Base-by-base conservation (phyloP, 73 alveolate species). In the Stentor roeselii region DNA sequence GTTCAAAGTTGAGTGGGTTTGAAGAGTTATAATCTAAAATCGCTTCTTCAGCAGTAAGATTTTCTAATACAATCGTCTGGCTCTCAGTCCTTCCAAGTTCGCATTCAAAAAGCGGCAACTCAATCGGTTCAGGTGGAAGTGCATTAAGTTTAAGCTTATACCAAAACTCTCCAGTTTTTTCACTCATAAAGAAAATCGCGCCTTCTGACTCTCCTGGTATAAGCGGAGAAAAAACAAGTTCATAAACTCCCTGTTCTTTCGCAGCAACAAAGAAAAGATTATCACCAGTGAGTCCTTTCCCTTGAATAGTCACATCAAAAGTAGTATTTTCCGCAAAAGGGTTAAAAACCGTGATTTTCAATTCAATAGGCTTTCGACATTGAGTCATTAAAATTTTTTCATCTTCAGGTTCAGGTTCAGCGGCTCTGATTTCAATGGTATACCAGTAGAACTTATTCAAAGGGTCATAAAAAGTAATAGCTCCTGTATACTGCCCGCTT, bases 91-190 rank as follows among this genome's bases (percentile, higher is more conserved):
- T 97, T 0, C 99, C 99, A 32, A 97, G 92, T 82, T 97, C 99
- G 59, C 99, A 94, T 76, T 94, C 97, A 31, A 95, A 89, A 40
- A 92, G 82, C 35, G 95, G 97, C 21, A 95, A 86, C 42, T 95
- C 90, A 3, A 92, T 87, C 41, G 94, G 87, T 15, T 98, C 96
- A 40, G 93, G 93, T 40, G 96, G 99, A 83, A 95, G 98, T 36
- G 99, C 95, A 42, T 84, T 85, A 78, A 97, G 89, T 59, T 92
- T 92, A 75, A 97, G 90, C 80, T 96, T 96, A 87, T 97, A 97
- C 97, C 98, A 93, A 87, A 97, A 94, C 84, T 97, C 99, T 2
- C 99, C 99, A 3, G 96, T 93, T 84, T 94, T 95, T 77, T 96
- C 99, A 87, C 95, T 95, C 42, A 96, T 83, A 84, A 97, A 95